Conservation (phyloP, 805 yeast species). For the Candida nemodendra region DNA sequence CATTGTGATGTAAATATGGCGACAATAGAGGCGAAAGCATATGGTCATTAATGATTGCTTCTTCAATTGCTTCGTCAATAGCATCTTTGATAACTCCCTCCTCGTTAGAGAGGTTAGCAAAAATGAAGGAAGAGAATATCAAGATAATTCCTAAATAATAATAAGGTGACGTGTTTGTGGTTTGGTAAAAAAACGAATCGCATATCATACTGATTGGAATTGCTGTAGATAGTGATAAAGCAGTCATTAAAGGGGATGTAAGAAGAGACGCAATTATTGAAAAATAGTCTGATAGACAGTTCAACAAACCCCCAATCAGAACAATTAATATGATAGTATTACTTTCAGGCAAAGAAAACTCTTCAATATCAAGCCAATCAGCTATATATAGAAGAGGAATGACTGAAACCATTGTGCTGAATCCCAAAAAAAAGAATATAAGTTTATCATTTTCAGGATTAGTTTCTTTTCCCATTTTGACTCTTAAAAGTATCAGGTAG, state of each 20-base stretch:
- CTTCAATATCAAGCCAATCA: constrained; percentile 39
- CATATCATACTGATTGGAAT: constrained; percentile 52
- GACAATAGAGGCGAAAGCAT: constrained; percentile 45
- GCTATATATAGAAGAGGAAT: constrained; percentile 39
- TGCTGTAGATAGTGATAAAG: constrained; percentile 50
- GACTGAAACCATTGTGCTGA: constrained; percentile 39
- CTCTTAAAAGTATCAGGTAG: constrained; percentile 43
- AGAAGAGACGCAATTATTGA: constrained; percentile 50
- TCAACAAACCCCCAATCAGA: constrained; percentile 41
- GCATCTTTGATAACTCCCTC: constrained; percentile 45
- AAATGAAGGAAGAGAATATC: constrained; percentile 45
- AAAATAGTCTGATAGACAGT: constrained; percentile 48
- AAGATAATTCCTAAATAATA: constrained; percentile 48
- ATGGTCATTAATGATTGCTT: constrained; percentile 47
- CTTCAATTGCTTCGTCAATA: constrained; percentile 47
- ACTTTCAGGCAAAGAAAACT: constrained; percentile 42
- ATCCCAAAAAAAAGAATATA: constrained; percentile 48
- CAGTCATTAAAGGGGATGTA: constrained; percentile 53
- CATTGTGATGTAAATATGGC: constrained; percentile 31
- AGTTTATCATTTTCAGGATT: constrained; percentile 45
- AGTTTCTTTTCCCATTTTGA: constrained; percentile 44
- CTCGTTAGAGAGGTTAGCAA: constrained; percentile 46
- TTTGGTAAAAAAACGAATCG: constrained; percentile 40
- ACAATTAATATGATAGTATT: constrained; percentile 34
- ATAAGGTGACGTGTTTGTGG: constrained; percentile 29